Evolutionary conservation across 2,329 filamentous ascomycete species (phyloP).

Genomic region (Blastomyces emzantsi): DNA sequence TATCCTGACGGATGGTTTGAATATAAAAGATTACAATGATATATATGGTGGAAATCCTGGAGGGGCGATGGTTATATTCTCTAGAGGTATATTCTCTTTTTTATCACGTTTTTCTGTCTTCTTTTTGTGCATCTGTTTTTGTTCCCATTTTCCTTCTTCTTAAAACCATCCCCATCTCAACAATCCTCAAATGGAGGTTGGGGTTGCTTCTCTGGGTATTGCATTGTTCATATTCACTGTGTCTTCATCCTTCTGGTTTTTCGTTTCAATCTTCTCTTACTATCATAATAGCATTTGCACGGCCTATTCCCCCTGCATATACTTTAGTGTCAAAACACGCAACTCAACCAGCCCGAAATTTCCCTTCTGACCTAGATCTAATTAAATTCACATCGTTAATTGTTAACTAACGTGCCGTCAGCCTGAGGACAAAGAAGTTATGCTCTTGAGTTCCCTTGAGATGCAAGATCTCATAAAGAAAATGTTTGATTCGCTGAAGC

Average conservation of each 20-base stretch:
- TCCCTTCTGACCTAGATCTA: not conserved
- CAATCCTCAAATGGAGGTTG: not conserved
- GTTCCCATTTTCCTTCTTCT: not conserved
- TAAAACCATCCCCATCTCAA: not conserved
- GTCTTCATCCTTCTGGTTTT: not conserved
- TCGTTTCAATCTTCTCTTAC: not conserved
- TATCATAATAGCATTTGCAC: not conserved
- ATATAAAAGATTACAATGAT: not conserved
- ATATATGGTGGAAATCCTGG: not conserved
- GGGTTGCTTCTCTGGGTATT: not conserved
- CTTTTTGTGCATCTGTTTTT: not conserved
- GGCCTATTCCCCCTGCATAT: not conserved
- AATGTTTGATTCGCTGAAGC: not conserved
- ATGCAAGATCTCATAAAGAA: not conserved
- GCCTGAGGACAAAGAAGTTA: not conserved
- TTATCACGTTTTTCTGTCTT: not conserved
- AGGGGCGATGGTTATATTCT: no score
- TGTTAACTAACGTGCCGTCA: not conserved
- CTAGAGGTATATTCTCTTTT: no score
- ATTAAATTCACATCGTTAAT: not conserved
- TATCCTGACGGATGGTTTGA: not conserved
- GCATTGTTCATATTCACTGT: not conserved
- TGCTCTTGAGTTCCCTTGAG: not conserved
- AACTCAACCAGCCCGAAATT: not conserved
- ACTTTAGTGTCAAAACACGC: not conserved